phyloP scores from a whole-genome alignment of 371 early-diverging fungal species.

The Umbelopsis sp. region DNA sequence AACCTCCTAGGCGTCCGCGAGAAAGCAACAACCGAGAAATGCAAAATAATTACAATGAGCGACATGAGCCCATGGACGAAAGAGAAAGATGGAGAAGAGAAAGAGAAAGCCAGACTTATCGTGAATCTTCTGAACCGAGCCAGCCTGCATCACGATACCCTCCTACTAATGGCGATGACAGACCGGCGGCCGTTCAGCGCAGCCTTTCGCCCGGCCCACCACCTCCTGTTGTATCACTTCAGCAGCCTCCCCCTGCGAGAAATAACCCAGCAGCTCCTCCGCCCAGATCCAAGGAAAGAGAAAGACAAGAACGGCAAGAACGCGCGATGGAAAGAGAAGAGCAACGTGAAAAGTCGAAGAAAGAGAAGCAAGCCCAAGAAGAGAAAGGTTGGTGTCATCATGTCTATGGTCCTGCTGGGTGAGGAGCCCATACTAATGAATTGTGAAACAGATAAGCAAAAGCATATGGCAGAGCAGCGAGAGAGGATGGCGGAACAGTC shows the following conservation, averaged over 20 bases:
- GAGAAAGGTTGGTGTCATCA: constrained; percentile 31
- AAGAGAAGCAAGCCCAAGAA: constrained; percentile 38
- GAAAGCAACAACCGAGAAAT: background rate
- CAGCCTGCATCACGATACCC: background rate
- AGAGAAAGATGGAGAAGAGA: constrained; percentile 16
- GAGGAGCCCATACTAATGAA: background rate
- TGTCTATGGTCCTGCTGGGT: background rate
- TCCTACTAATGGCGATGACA: background rate
- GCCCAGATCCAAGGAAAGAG: constrained; percentile 11
- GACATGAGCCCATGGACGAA: background rate
- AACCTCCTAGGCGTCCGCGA: background rate
- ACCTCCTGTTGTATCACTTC: background rate
- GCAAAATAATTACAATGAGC: background rate
- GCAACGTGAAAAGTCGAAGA: constrained; percentile 41
- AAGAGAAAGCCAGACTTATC: constrained; percentile 7
- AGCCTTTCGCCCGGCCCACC: constrained; percentile 1
- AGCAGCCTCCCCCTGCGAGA: background rate
- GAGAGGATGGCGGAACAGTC: constrained; percentile 53
- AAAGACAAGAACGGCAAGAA: constrained; percentile 39
- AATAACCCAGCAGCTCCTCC: background rate
- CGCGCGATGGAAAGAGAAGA: constrained; percentile 29
- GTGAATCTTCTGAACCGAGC: background rate
- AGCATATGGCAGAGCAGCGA: constrained; percentile 43
- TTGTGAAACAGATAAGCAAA: constrained; percentile 31
- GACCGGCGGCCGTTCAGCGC: background rate